A percentile compares a stretch with the other conserved stretches of the same genome.
These are phyloP conservation scores for Leishmania mexicana DNA, from an alignment of 208 protist species.

Conservation along the genomic window DNA sequence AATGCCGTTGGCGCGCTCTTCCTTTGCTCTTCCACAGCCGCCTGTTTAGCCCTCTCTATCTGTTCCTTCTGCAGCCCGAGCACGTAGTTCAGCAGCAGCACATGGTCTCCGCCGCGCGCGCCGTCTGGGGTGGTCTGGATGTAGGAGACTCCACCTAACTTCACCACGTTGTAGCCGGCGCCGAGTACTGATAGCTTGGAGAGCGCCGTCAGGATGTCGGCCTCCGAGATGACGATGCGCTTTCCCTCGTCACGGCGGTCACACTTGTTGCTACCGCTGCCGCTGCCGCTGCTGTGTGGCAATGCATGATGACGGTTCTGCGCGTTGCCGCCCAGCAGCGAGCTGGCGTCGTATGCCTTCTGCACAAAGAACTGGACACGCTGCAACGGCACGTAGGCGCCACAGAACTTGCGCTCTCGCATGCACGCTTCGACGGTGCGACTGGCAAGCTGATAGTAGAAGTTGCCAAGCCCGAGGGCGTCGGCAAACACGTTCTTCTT, in stretches of 20 bases:
- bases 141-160: conserved; percentile 64
- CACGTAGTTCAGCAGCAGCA: conserved; percentile 66
- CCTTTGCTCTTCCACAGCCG: background rate
- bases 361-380: conserved; percentile 66
- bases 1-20: background rate
- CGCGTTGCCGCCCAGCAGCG: conserved; percentile 18
- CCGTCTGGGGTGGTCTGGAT: conserved; percentile 87
- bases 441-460: conserved; percentile 84
- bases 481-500: conserved; percentile 88
- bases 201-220: conserved; percentile 71
- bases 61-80: conserved; percentile 49
- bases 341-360: conserved; percentile 51
- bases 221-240: conserved; percentile 54
- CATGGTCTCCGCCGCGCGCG: conserved; percentile 53
- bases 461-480: conserved; percentile 78
- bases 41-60: conserved; percentile 31
- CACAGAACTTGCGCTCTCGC: conserved; percentile 84
- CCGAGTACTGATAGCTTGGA: conserved; percentile 76
- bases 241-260: conserved; percentile 9
- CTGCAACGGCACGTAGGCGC: conserved; percentile 75
- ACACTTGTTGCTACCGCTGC: conserved; percentile 9
- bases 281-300: conserved; percentile 6
- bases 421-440: conserved; percentile 87
- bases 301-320: background rate
- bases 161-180: conserved; percentile 79